Evolutionary conservation across 345 rosid genomes (phyloP), one percentile per base, ranked within the genome.

Genomic region (Populus deltoides): DNA sequence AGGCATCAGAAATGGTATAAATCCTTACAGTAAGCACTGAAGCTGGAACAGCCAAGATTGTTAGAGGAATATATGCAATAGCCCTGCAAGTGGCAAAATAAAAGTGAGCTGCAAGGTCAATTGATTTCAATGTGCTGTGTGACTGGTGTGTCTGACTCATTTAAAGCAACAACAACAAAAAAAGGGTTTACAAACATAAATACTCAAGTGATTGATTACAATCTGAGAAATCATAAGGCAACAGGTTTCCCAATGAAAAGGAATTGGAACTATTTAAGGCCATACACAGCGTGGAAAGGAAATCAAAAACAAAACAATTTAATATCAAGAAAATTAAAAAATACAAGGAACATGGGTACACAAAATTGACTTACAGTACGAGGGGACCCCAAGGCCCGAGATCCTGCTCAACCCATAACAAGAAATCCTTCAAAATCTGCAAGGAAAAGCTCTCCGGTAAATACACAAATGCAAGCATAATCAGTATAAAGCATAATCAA

Each of bases 301-400:
- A 72, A 71, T 35, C 27, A 63, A 53, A 11, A n/a, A 35, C 41
- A 51, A 18, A 43, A 16, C 39, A 63, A 27, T 15, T 65, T 35
- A 69, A 41, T 12, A 22, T 69, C 27, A 18, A 49, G 41, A 20
- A 53, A 71, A 68, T 9, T 1, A 45, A 57, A 74, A 39, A 76
- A 22, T 0, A 0, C 24, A 25, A 81, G 70, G 68, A 70, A 35
- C 15, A 68, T 18, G 11, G 3, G 76, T 12, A 18, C 49, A 69
- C 20, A 57, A 38, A 71, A 73, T 76, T 51, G 24, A 88, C 97
- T 94, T 87, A 97, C 99, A 97, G 74, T 25, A 86, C 98, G 43
- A 97, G 88, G 8, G 99, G 99, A 81, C 99, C 99, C 98, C 97
- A 97, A 71, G 94, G 90, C 38, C 99, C 99, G 73, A 97, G 94